Evolutionary conservation across 345 rosid genomes (phyloP), one percentile per base, ranked within the genome.

Genomic region (sweet orange (Citrus sinensis)): DNA sequence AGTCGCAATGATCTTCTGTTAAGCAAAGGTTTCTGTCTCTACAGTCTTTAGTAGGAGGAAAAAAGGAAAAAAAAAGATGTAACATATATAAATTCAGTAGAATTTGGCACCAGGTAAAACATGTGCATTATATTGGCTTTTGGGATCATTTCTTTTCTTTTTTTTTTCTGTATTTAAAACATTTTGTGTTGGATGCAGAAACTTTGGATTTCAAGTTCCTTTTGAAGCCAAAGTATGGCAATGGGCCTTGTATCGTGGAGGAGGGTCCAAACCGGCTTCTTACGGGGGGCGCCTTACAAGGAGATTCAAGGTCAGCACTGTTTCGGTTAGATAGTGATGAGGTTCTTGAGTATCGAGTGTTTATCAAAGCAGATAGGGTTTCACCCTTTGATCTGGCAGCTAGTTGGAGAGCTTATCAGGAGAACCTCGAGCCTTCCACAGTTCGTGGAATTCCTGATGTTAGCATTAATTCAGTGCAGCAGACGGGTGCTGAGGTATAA

Each of bases 301-400:
- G 98, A 73, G 97, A 94, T 85, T 83, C 85, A 22, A 90, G 97
- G 82, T 81, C 85, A 20, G 98, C 92, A 27, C 84, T 90, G 3
- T 96, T 96, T 79, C 84, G 71, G 86, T 82, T 89, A 61, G 92
- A 85, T 73, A 87, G 88, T 46, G 97, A 92, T 34, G 98, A 89
- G 81, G 85, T 88, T 78, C 88, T 94, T 76, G 99, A 92, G 87
- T 90, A 83, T 73, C 86, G 91, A 14, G 97, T 92, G 72, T 90
- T 88, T 78, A 87, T 96, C 78, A 91, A 92, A 75, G 97, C 97
- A 6, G 97, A 96, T 49, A 83, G 94, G 88, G 95, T 96, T 74
- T 96, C 99, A 5, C 99, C 99, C 9, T 92, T 96, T 85, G 99
- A 96, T 82, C 98, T 96, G 68, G 99, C 99, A 4, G 97, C 98